These are phyloP conservation scores for Globisporangium megalacanthum DNA, from an alignment of 352 stramenopile genomes.

Conservation along the genomic window DNA sequence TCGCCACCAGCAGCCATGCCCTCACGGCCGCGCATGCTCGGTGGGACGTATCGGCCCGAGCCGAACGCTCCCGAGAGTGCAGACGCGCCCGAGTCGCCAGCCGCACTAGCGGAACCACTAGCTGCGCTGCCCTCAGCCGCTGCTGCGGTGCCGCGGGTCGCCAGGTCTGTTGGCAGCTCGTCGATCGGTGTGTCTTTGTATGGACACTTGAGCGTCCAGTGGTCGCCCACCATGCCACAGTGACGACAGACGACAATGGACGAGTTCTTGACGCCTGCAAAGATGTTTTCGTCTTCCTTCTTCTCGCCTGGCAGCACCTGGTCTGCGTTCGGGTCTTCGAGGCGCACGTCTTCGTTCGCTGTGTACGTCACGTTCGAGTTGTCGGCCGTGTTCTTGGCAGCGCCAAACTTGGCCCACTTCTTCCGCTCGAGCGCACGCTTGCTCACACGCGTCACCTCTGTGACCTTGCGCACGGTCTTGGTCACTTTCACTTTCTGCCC, in stretches of 20 bases:
- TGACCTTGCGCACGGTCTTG: constrained; percentile 87
- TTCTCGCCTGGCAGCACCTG: constrained; percentile 83
- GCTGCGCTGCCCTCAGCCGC: constrained; percentile 17
- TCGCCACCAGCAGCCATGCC: constrained; percentile 10
- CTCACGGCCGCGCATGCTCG: constrained; percentile 65
- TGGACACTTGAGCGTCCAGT: constrained; percentile 90
- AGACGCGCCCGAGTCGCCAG: constrained; percentile 31
- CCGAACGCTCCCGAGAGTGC: constrained; percentile 68
- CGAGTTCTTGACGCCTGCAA: constrained; percentile 82
- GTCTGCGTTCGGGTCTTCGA: constrained; percentile 86
- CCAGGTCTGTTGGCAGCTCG: constrained; percentile 68
- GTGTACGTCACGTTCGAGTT: constrained; percentile 86
- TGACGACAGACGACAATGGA: constrained; percentile 87
- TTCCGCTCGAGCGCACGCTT: constrained; percentile 81
- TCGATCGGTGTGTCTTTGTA: constrained; percentile 87
- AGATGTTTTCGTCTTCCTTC: constrained; percentile 88
- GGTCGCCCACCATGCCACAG: constrained; percentile 88
- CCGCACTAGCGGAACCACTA: not conserved
- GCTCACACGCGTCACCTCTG: constrained; percentile 74
- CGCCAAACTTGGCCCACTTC: constrained; percentile 84
- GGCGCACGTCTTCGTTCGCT: constrained; percentile 72
- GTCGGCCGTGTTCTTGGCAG: constrained; percentile 56
- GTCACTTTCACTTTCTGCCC: constrained; percentile 90
- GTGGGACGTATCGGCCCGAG: constrained; percentile 85
- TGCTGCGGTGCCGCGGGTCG: constrained; percentile 38